A percentile compares a stretch with the other conserved stretches of the same genome.
Conservation (phyloP, 371 early-diverging fungal species). For the Apophysomyces trapeziformis region DNA sequence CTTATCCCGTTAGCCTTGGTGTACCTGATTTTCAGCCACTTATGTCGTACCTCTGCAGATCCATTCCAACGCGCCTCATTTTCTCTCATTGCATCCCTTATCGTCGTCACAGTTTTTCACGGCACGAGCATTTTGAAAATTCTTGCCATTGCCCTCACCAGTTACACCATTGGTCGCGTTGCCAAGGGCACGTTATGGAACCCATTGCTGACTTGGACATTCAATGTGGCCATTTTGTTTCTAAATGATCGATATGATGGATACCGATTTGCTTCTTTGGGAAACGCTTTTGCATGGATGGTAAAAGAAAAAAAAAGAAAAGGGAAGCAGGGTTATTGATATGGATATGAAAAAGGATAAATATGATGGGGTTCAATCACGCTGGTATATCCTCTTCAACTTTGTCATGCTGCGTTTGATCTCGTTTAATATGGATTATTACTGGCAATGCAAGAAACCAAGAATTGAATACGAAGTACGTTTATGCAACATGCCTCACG, state of each 20-base stretch:
- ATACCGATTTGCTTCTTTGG: conserved; percentile 67
- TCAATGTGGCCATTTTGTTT: conserved; percentile 77
- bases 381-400: conserved; percentile 94
- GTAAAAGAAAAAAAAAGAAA: conserved; percentile 33
- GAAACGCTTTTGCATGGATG: conserved; percentile 67
- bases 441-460: conserved; percentile 67
- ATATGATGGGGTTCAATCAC: conserved; percentile 63
- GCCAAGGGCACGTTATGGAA: conserved; percentile 57
- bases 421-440: conserved; percentile 91
- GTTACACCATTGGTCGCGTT: conserved; percentile 66
- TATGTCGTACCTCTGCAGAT: conserved; percentile 31
- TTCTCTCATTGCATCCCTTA: conserved; percentile 63
- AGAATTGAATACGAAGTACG: conserved; percentile 20
- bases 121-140: conserved; percentile 75
- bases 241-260: conserved; percentile 74
- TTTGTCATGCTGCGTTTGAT: conserved; percentile 88
- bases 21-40: conserved; percentile 54
- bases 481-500: neutral
- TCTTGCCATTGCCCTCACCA: conserved; percentile 56
- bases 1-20: conserved; percentile 58
- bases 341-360: conserved; percentile 46
- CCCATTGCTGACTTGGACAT: conserved; percentile 79
- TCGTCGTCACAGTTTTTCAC: conserved; percentile 60
- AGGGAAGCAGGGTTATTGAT: neutral
- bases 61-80: conserved; percentile 38